Conservation (phyloP, 129 eudicot species). For the Flaveria trinervia region DNA sequence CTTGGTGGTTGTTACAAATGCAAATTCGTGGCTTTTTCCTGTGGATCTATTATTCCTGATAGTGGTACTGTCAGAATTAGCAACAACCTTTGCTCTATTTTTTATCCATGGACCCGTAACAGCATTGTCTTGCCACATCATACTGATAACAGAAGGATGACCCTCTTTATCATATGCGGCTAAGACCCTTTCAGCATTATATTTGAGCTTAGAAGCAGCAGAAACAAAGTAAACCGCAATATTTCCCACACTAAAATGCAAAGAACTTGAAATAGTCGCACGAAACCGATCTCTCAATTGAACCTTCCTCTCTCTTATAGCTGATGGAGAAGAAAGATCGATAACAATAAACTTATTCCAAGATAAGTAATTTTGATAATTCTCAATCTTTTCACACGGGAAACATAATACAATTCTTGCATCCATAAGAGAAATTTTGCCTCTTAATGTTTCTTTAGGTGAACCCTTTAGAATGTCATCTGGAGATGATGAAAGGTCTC, state of each 20-base stretch:
- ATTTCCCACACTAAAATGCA: conserved; percentile 55
- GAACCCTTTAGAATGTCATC: conserved; percentile 25
- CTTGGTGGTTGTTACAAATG: conserved; percentile 61
- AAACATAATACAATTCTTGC: conserved; percentile 79
- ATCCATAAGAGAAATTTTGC: conserved; percentile 58
- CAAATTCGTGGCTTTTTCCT: conserved; percentile 59
- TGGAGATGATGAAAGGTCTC: conserved; percentile 19
- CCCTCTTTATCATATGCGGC: conserved; percentile 42
- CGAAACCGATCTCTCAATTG: conserved; percentile 35
- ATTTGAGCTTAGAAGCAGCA: conserved; percentile 38
- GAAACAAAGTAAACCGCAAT: conserved; percentile 46
- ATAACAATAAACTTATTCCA: conserved; percentile 75
- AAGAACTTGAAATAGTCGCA: conserved; percentile 47
- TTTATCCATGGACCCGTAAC: conserved; percentile 74
- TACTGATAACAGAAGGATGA: conserved; percentile 51
- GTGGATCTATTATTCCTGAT: conserved; percentile 44
- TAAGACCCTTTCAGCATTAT: conserved; percentile 46
- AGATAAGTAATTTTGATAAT: conserved; percentile 45
- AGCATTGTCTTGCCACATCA: conserved; percentile 71
- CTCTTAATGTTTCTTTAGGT: conserved; percentile 43
- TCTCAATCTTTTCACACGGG: conserved; percentile 52
- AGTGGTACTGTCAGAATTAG: conserved; percentile 60
- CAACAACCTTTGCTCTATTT: conserved; percentile 66
- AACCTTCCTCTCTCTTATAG: conserved; percentile 41
- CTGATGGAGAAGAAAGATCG: conserved; percentile 51